A percentile compares a stretch with the other conserved stretches of the same genome.
These are phyloP conservation scores for Cyclotella distinguenda DNA, from an alignment of 108 stramenopile genomes.

Conservation along the genomic window DNA sequence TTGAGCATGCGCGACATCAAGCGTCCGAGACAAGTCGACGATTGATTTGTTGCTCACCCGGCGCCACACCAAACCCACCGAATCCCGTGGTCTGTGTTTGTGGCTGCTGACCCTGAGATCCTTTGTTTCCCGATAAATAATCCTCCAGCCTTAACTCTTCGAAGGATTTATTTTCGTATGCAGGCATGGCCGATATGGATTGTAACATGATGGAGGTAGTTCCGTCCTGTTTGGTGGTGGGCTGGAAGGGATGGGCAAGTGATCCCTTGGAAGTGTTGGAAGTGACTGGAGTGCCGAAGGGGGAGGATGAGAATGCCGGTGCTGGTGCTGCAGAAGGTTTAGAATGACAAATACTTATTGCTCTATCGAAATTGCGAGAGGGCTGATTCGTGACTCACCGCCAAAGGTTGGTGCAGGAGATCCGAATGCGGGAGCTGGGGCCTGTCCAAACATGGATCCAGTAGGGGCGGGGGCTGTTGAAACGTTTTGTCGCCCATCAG, in stretches of 20 bases:
- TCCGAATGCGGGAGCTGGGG: constrained; percentile 46
- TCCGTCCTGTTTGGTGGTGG: constrained; percentile 65
- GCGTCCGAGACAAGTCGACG: background rate
- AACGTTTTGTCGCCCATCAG: background rate
- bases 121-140: constrained; percentile 80
- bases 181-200: constrained; percentile 84
- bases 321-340: constrained; percentile 14
- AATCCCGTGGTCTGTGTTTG: constrained; percentile 23
- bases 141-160: constrained; percentile 94
- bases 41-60: constrained; percentile 1
- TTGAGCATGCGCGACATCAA: background rate
- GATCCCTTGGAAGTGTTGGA: background rate
- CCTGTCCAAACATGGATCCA: constrained; percentile 45
- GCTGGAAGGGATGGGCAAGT: constrained; percentile 46
- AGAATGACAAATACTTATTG: background rate
- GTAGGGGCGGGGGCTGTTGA: constrained; percentile 52
- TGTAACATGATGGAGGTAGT: constrained; percentile 68
- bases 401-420: constrained; percentile 27
- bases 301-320: constrained; percentile 50
- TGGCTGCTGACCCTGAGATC: constrained; percentile 39
- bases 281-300: constrained; percentile 57
- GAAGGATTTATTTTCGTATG: constrained; percentile 81
- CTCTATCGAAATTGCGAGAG: background rate
- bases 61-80: constrained; percentile 37
- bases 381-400: background rate